These are phyloP conservation scores for Cunninghamia lanceolata DNA, from an alignment of 75 land plant genomes.

Conservation along the genomic window DNA sequence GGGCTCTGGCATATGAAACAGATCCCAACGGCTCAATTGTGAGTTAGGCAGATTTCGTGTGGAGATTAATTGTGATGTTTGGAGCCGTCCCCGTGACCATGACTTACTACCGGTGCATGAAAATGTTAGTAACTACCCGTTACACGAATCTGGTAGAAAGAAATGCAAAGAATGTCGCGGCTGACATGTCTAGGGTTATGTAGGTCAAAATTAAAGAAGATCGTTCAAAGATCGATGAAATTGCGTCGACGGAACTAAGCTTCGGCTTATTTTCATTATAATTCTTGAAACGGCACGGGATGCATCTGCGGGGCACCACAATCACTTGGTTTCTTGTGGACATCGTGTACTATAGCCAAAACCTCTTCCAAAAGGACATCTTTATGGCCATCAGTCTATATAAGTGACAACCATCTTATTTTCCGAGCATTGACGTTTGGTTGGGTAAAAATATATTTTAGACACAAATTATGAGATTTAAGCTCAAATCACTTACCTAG, in stretches of 20 bases:
- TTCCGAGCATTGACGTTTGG: too few relatives aligned
- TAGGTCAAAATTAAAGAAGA: slow-evolving; percentile 15
- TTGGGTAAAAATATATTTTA: too few relatives aligned
- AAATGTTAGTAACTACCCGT: slow-evolving; percentile 56
- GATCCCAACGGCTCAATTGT: slow-evolving; percentile 5
- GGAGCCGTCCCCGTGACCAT: slow-evolving; percentile 37
- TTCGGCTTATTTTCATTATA: slow-evolving; percentile 28
- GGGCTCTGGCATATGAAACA: background rate
- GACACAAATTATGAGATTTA: too few relatives aligned
- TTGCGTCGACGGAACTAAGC: background rate
- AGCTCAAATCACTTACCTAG: too few relatives aligned
- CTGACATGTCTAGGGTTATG: slow-evolving; percentile 40
- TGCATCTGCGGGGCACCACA: slow-evolving; percentile 30
- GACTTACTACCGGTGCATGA: slow-evolving; percentile 58
- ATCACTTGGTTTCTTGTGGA: slow-evolving; percentile 52
- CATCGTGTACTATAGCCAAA: slow-evolving; percentile 41
- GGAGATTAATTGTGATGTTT: slow-evolving; percentile 36
- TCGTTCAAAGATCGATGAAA: background rate
- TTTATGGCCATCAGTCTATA: slow-evolving; percentile 43
- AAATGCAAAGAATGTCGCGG: slow-evolving; percentile 38
- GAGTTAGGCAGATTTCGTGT: slow-evolving; percentile 20
- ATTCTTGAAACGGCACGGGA: slow-evolving; percentile 35
- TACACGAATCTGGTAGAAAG: slow-evolving; percentile 47
- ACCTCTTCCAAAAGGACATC: slow-evolving; percentile 53
- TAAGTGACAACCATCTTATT: too few relatives aligned